A percentile compares a stretch with the other conserved stretches of the same genome.
These are phyloP conservation scores for Albophoma yamanashiensis DNA, from an alignment of 2,329 filamentous ascomycete genomes.

Conservation along the genomic window DNA sequence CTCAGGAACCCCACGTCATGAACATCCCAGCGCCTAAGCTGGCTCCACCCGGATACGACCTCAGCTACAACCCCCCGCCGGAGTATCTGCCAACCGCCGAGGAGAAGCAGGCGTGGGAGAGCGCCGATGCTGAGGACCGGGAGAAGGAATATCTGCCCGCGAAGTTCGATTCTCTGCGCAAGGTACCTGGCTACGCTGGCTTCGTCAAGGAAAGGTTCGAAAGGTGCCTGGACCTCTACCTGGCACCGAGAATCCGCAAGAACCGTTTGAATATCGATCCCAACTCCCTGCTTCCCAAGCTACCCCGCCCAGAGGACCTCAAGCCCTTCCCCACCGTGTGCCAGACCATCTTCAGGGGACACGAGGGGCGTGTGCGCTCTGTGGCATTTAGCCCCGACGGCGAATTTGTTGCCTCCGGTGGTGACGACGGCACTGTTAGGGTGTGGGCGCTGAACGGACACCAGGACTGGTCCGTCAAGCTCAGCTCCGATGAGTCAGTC, in stretches of 20 bases:
- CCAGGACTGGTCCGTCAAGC: slow-evolving; percentile 73
- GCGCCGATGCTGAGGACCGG: slow-evolving; percentile 78
- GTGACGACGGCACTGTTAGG: slow-evolving; percentile 85
- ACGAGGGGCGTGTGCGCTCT: slow-evolving; percentile 78
- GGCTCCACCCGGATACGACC: slow-evolving; percentile 84
- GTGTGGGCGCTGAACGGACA: slow-evolving; percentile 88
- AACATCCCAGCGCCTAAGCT: slow-evolving; percentile 91
- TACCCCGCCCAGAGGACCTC: slow-evolving; percentile 86
- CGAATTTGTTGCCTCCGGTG: slow-evolving; percentile 79
- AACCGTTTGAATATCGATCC: slow-evolving; percentile 97
- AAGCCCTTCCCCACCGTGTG: slow-evolving; percentile 90
- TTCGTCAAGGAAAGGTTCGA: slow-evolving; percentile 97
- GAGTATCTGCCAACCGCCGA: slow-evolving; percentile 85
- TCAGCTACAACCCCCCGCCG: slow-evolving; percentile 91
- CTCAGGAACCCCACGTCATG: slow-evolving; percentile 78
- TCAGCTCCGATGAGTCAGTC: slow-evolving; percentile 70
- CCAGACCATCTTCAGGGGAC: slow-evolving; percentile 77
- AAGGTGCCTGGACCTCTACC: slow-evolving; percentile 86
- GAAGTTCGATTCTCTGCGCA: slow-evolving; percentile 73
- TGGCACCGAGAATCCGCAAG: slow-evolving; percentile 83
- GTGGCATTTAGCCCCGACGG: slow-evolving; percentile 79
- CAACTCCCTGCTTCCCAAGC: slow-evolving; percentile 79
- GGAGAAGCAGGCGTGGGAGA: slow-evolving; percentile 78
- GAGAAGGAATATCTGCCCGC: slow-evolving; percentile 81
- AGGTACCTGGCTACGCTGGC: slow-evolving; percentile 80